These are phyloP conservation scores for Naganishia sp. DNA, from an alignment of 1,284 basidiomycete species.

Conservation along the genomic window DNA sequence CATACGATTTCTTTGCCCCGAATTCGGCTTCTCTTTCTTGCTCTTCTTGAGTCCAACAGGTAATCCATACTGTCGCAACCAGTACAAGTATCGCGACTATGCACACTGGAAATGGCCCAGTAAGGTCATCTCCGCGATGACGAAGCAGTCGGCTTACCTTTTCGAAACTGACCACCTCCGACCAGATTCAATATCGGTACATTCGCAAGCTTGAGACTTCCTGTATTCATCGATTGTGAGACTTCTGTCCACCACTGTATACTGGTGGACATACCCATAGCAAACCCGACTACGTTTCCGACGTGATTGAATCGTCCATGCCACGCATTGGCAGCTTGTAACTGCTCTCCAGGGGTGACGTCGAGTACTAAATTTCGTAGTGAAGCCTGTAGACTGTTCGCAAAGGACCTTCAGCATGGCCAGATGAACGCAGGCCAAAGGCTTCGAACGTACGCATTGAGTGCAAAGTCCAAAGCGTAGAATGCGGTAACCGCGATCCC, in stretches of 20 bases:
- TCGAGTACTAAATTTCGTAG: slow-evolving; percentile 89
- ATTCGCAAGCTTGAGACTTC: slow-evolving; percentile 79
- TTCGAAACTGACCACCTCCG: slow-evolving; percentile 93
- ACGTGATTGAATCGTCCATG: slow-evolving; percentile 91
- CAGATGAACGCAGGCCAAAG: background rate
- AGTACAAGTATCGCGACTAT: slow-evolving; percentile 79
- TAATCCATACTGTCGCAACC: slow-evolving; percentile 77
- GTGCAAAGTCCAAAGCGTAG: slow-evolving; percentile 89
- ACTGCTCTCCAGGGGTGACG: slow-evolving; percentile 78
- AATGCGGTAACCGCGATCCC: slow-evolving; percentile 86
- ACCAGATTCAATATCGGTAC: slow-evolving; percentile 73
- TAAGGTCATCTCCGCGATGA: background rate
- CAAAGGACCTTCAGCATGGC: background rate
- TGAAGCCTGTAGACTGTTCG: slow-evolving; percentile 77
- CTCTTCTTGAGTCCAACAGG: slow-evolving; percentile 79
- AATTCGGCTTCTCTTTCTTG: slow-evolving; percentile 61
- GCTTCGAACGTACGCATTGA: slow-evolving; percentile 63
- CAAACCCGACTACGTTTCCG: slow-evolving; percentile 91
- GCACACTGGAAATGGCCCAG: slow-evolving; percentile 62
- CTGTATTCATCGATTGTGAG: slow-evolving; percentile 9
- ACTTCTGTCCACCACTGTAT: too few relatives aligned
- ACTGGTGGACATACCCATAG: slow-evolving; percentile 64
- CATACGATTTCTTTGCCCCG: slow-evolving; percentile 46
- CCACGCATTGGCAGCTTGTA: slow-evolving; percentile 95
- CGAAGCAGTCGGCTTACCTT: slow-evolving; percentile 50